Evolutionary conservation across 495 filamentous ascomycete species (phyloP), one percentile per base, ranked within the genome.

Genomic region (Aspergillus conjunctus): DNA sequence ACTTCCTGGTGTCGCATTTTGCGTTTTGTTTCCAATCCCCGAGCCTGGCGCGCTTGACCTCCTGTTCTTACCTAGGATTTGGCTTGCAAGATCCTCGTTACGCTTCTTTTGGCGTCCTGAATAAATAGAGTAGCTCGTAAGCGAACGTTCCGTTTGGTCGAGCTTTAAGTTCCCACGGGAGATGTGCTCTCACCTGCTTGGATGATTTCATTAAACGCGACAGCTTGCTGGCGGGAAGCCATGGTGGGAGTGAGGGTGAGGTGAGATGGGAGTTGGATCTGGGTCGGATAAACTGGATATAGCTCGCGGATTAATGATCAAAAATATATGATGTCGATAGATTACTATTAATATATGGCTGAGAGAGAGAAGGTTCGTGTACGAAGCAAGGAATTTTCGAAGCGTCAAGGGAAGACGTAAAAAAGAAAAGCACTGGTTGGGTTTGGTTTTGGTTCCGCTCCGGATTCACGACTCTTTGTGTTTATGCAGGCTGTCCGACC

Each of bases 61-160:
- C 60, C 89, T 81, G 56, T 84, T 82, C 65, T 81, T 87, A 54
- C 83, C 83, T 46, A 93, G 84, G 21, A 94, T 86, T 62, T 85
- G 79, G 41, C 85, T 83, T 43, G 91, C 91, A 6, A 95, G 83
- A 7, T 80, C 78, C 71, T 91, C 83, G 60, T 89, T 85, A 68
- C 87, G 84, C 70, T 86, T 85, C 68, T 87, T 86, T 63, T 87
- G 79, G 44, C 88, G 89, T 68, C 83, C 88, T 88, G 58, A 32
- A 63, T 44, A 34, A 37, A 49, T 41, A 56, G 54, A 55, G 30
- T 20, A 54, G 48, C 41, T 58, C 31, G 48, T 59, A 45, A 54
- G 37, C 31, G 52, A 45, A 22, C 33, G 70, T n/a, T 9, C 22
- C 11, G 44, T n/a, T 48, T n/a, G 56, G 12, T 55, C 20, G 34